Base-by-base conservation (phyloP, 2,329 filamentous ascomycete species). In the Nigrograna mackinnonii region DNA sequence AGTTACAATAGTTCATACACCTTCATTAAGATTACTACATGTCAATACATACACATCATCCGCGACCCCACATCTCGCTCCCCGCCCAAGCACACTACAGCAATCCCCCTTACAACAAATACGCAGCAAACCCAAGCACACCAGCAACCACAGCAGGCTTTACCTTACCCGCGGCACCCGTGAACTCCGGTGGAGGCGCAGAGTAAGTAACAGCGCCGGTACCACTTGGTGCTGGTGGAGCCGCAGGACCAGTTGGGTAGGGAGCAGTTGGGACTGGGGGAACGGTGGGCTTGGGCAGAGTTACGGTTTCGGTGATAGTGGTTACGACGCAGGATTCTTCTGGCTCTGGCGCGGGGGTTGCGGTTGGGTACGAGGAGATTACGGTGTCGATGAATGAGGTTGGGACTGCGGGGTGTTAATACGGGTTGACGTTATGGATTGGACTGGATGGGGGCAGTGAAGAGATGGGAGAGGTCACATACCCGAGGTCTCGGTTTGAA, bases 81-180 rank as follows among this genome's bases (percentile, higher is more conserved):
- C 6, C 21, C 7, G 14, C 20, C 17, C 16, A 11, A 17, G 31
- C 11, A 31, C 37, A 31, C 5, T 19, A 31, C 11, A 39, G 6
- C 5, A 11, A 19, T 6, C 20, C 28, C 18, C 34, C 30, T 39
- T 54, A 62, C 36, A 61, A 37, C 5, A 57, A 38, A 35, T 55
- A 45, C 31, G 47, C 55, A 35, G 39, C 50, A 30, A 60, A 17
- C 2, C 54, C 54, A 21, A 60, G 12, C 3, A 55, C 19, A 19
- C 54, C 58, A 13, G 39, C 57, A 43, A 54, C 31, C 2, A 46
- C 37, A 4, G 47, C 43, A 11, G 54, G 50, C 2, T 51, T 49
- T 1, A 49, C 35, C 2, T 46, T 41, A 14, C 20, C 22, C n/a
- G 53, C 57, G 3, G 54, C 56, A 39, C 46, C 55, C 22, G 56